phyloP scores from a whole-genome alignment of 441 rosid species.

The Populus hybrid region DNA sequence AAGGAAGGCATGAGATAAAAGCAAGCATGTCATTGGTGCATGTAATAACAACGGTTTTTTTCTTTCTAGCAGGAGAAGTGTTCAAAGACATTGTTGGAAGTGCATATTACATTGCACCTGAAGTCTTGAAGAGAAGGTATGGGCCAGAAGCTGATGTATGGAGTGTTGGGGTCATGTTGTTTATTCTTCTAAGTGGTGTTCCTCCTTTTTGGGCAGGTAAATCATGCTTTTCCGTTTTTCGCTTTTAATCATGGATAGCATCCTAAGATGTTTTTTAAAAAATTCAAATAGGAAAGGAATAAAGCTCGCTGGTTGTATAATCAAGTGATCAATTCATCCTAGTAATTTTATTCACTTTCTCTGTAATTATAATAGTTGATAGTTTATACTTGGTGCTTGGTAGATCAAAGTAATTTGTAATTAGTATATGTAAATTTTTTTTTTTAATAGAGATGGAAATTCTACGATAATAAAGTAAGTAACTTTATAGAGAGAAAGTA shows the following conservation, averaged over 20 bases:
- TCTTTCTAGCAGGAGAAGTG: conserved; percentile 53
- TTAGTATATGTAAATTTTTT: too few species aligned
- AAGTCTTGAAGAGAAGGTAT: conserved; percentile 85
- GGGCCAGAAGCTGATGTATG: conserved; percentile 98
- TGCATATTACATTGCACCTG: conserved; percentile 98
- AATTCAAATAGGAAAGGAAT: too few species aligned
- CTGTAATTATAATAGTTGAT: rapidly evolving
- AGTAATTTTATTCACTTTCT: rapidly evolving
- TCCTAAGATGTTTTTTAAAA: background rate
- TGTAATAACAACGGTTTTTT: background rate
- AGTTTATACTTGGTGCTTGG: too few species aligned
- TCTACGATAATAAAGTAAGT: too few species aligned
- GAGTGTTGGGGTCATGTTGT: conserved; percentile 97
- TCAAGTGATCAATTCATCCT: too few species aligned
- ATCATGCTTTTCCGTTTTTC: background rate
- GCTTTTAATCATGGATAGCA: background rate
- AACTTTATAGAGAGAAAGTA: too few species aligned
- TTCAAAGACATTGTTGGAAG: conserved; percentile 97
- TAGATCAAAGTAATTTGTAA: too few species aligned
- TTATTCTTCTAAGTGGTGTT: conserved; percentile 83
- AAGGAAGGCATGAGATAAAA: background rate
- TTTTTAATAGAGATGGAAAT: too few species aligned
- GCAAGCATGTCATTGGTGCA: background rate
- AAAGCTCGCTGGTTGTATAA: too few species aligned
- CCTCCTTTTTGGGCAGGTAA: conserved; percentile 99